Evolutionary conservation across 2,329 filamentous ascomycete genomes (phyloP).

Genomic region (Aureobasidium uvarum): DNA sequence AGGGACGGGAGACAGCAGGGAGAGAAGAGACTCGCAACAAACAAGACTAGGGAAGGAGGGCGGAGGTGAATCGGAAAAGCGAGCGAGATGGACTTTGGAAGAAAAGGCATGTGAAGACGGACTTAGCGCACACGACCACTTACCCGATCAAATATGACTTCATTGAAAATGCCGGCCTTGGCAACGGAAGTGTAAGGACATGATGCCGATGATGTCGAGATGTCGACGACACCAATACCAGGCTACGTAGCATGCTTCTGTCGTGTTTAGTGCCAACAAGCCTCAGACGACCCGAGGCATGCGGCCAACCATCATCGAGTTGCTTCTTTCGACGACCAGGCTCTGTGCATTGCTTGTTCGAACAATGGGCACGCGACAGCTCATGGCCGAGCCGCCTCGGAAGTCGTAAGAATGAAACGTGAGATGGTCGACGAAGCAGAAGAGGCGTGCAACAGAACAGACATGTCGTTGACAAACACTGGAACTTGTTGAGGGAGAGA

Average conservation of each 20-base stretch:
- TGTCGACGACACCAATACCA: not conserved
- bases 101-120: slow-evolving; percentile 25
- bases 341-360: not conserved
- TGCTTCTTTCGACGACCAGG: not conserved
- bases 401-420: not conserved
- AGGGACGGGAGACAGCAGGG: not conserved
- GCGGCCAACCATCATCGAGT: not conserved
- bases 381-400: not conserved
- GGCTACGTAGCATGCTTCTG: not conserved
- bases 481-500: not conserved
- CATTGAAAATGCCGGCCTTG: slow-evolving; percentile 10
- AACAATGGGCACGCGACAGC: slow-evolving; percentile 12
- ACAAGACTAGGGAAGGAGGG: no score
- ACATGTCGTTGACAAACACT: not conserved
- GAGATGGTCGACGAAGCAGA: not conserved
- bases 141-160: slow-evolving; percentile 15
- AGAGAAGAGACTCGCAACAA: not conserved
- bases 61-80: not conserved
- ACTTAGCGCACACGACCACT: slow-evolving; percentile 25
- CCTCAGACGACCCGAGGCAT: not conserved
- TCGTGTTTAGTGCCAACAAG: not conserved
- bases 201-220: slow-evolving; percentile 6
- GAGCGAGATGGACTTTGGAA: not conserved
- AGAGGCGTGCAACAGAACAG: no score
- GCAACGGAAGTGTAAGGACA: not conserved